Evolutionary conservation across 495 filamentous ascomycete genomes (phyloP).

Genomic region (Daldinia childiae): DNA sequence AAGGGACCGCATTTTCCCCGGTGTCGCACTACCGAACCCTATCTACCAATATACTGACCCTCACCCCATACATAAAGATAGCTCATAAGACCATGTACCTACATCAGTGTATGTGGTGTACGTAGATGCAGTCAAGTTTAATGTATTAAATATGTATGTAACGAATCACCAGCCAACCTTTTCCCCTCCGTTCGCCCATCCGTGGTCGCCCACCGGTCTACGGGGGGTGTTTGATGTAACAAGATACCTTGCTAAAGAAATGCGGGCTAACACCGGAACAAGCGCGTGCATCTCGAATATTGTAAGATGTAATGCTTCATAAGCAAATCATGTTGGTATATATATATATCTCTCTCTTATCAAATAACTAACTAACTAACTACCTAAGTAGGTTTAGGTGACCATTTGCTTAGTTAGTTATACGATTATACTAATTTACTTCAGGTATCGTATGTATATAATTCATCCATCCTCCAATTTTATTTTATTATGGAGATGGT

Average conservation of each 20-base stretch:
- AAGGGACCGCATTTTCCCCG: constrained; percentile 30
- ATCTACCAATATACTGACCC: constrained; percentile 3
- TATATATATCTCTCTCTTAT: background rate
- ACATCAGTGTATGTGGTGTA: background rate
- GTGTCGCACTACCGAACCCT: constrained; percentile 36
- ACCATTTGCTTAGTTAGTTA: too few relatives aligned
- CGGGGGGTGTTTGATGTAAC: constrained; percentile 22
- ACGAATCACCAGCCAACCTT: constrained; percentile 20
- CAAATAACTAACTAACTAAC: background rate
- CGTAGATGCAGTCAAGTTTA: background rate
- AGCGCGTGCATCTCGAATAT: background rate
- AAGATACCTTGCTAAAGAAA: constrained; percentile 5
- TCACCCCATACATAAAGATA: constrained; percentile 8
- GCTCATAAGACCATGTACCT: background rate
- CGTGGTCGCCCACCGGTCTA: constrained; percentile 24
- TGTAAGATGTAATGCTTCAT: background rate
- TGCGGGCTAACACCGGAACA: constrained; percentile 2
- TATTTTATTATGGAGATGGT: background rate
- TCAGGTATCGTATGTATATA: too few relatives aligned
- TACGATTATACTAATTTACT: too few relatives aligned
- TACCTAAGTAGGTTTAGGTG: too few relatives aligned
- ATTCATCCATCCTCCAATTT: background rate
- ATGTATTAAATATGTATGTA: constrained; percentile 8
- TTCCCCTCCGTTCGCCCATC: constrained; percentile 20
- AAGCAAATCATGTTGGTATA: background rate